A percentile compares a stretch with the other conserved stretches of the same genome.
Evolutionary conservation across 2,329 filamentous ascomycete genomes (phyloP).

Genomic region (Davidsoniella virescens): DNA sequence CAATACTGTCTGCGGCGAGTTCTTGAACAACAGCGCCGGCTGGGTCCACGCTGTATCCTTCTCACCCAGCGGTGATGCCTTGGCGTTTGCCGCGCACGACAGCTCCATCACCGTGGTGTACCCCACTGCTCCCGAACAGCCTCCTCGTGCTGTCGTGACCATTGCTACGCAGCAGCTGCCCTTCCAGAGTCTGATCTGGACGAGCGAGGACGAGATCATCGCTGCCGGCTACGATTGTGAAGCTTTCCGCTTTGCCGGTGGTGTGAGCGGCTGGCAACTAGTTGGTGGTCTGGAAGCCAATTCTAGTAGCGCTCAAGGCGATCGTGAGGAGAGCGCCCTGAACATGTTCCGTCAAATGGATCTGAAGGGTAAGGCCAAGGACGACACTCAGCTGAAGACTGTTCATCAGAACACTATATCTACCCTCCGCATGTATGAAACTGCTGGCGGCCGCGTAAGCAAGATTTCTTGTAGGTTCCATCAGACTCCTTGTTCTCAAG

Average conservation of each 20-base stretch:
- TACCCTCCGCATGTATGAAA: constrained; percentile 63
- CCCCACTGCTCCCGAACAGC: constrained; percentile 76
- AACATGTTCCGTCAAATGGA: constrained; percentile 99
- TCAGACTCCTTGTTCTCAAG: constrained; percentile 13
- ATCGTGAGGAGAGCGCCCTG: constrained; percentile 75
- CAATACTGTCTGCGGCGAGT: constrained; percentile 97
- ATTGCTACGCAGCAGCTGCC: constrained; percentile 81
- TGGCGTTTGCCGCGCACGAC: constrained; percentile 89
- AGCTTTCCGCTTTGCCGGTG: constrained; percentile 75
- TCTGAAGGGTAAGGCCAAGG: constrained; percentile 78
- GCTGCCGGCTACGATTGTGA: constrained; percentile 85
- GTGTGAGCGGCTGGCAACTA: constrained; percentile 66
- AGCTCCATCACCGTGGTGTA: constrained; percentile 96
- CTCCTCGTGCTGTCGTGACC: constrained; percentile 77
- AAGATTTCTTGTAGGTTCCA: constrained; percentile 72
- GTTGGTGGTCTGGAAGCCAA: constrained; percentile 67
- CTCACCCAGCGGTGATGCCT: constrained; percentile 78
- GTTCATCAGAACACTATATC: constrained; percentile 94
- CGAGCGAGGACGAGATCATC: constrained; percentile 78
- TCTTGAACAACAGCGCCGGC: constrained; percentile 84
- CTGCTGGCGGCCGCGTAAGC: constrained; percentile 43
- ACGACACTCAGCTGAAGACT: constrained; percentile 88
- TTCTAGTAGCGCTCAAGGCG: constrained; percentile 42
- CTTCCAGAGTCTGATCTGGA: constrained; percentile 89
- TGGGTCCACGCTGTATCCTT: constrained; percentile 94